A percentile compares a stretch with the other conserved stretches of the same genome.
Evolutionary conservation across 2,329 filamentous ascomycete species (phyloP).

Genomic region (Diaporthe velutina): DNA sequence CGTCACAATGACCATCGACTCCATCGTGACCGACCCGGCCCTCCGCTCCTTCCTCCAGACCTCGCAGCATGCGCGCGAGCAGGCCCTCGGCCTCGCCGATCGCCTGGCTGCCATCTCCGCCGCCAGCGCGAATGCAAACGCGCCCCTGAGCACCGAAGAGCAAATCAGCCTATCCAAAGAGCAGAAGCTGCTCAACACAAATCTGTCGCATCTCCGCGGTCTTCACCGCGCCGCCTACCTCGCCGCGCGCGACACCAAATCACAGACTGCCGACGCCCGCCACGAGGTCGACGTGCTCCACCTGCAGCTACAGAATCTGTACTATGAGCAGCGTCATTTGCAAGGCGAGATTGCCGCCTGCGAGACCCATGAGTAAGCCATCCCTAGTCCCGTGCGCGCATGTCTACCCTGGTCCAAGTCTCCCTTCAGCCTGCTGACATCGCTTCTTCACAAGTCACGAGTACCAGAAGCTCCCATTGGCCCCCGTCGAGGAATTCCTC

Average conservation of each 20-base stretch:
- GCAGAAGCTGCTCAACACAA: slow-evolving; percentile 84
- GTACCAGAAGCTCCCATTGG: slow-evolving; percentile 86
- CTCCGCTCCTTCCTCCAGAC: slow-evolving; percentile 78
- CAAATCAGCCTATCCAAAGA: slow-evolving; percentile 76
- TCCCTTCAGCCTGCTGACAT: neutral
- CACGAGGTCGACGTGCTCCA: slow-evolving; percentile 94
- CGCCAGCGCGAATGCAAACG: slow-evolving; percentile 36
- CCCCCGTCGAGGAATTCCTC: slow-evolving; percentile 87
- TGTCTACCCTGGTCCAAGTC: neutral
- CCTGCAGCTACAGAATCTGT: slow-evolving; percentile 93
- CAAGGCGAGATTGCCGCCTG: slow-evolving; percentile 91
- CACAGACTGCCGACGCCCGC: slow-evolving; percentile 85
- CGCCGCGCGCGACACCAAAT: slow-evolving; percentile 86
- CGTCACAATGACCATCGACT: slow-evolving; percentile 63
- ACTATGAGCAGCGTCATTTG: slow-evolving; percentile 94
- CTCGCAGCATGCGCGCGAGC: slow-evolving; percentile 79
- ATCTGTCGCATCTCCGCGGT: slow-evolving; percentile 83
- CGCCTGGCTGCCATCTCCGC: slow-evolving; percentile 61
- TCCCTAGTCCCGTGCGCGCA: neutral
- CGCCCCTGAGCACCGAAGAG: slow-evolving; percentile 58
- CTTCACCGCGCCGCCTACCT: slow-evolving; percentile 87
- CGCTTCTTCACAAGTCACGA: slow-evolving; percentile 74
- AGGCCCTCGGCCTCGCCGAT: slow-evolving; percentile 76
- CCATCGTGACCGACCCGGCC: slow-evolving; percentile 73
- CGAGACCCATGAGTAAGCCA: slow-evolving; percentile 87